A percentile compares a stretch with the other conserved stretches of the same genome.
Conservation (phyloP, 2,329 filamentous ascomycete genomes). For the Ophiobolus disseminans region DNA sequence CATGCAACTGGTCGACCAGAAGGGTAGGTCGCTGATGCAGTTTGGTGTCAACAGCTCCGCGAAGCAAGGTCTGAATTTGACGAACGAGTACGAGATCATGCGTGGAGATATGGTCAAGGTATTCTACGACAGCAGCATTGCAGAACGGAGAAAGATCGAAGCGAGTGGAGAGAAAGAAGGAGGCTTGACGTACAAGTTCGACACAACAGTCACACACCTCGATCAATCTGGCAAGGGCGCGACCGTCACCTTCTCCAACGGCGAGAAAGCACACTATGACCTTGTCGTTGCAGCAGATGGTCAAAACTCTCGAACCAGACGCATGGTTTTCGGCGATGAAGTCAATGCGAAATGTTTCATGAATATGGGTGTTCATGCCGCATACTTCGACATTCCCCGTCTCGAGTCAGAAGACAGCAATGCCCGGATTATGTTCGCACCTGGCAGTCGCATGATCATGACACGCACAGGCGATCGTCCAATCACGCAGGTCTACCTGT, state of each 20-base stretch:
- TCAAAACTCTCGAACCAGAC: constrained; percentile 27
- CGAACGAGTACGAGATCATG: constrained; percentile 42
- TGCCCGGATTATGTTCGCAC: constrained; percentile 15
- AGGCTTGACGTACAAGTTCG: constrained; percentile 16
- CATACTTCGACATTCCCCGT: constrained; percentile 34
- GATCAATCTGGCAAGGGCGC: constrained; percentile 17
- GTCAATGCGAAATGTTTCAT: constrained; percentile 17
- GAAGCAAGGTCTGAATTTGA: constrained; percentile 28
- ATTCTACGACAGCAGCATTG: constrained; percentile 28
- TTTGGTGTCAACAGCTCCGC: constrained; percentile 41
- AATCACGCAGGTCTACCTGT: constrained; percentile 29
- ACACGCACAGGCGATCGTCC: constrained; percentile 27
- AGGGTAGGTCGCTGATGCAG: constrained; percentile 20
- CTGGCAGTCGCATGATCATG: constrained; percentile 21
- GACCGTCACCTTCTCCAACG: constrained; percentile 27
- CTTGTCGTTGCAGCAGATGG: constrained; percentile 39
- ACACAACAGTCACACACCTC: constrained; percentile 22
- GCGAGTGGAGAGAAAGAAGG: constrained; percentile 11
- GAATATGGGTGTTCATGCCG: constrained; percentile 26
- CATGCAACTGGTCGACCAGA: constrained; percentile 42
- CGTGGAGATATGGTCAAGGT: constrained; percentile 44
- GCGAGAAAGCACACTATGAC: constrained; percentile 22
- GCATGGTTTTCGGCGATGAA: constrained; percentile 28
- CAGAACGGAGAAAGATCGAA: constrained; percentile 19
- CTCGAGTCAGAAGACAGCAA: constrained; percentile 19